Percentiles rank a stretch among this genome's conserved stretches.
These are phyloP conservation scores for Pythium monospermum DNA, from an alignment of 352 stramenopile species.

Conservation along the genomic window DNA sequence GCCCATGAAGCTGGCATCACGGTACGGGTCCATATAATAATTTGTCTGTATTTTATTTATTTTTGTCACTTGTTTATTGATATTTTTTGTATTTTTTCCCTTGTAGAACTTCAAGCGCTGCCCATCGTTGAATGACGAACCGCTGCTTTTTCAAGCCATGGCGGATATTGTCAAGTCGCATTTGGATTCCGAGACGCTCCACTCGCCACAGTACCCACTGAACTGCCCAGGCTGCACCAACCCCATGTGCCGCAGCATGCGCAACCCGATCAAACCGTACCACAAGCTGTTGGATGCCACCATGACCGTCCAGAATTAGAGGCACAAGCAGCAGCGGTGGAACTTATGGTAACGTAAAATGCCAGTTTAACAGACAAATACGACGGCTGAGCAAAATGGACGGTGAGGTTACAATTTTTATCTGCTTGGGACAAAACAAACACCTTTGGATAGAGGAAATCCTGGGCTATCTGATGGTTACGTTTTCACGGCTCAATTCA, in stretches of 20 bases:
- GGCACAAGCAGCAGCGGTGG: no score
- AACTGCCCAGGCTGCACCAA: conserved; percentile 83
- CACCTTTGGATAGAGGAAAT: no score
- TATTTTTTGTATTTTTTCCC: not conserved
- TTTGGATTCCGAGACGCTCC: conserved; percentile 69
- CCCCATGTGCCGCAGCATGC: conserved; percentile 76
- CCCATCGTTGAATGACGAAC: conserved; percentile 95
- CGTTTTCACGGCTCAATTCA: no score
- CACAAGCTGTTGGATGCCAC: conserved; percentile 25
- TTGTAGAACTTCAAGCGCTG: conserved; percentile 89
- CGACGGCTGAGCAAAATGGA: no score
- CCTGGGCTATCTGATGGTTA: no score
- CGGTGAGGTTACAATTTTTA: no score
- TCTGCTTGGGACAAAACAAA: no score
- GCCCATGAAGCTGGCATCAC: conserved; percentile 93
- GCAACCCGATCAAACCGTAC: conserved; percentile 83
- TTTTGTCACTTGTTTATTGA: no score
- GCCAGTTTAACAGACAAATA: no score
- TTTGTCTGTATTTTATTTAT: not conserved
- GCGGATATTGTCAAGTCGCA: conserved; percentile 95
- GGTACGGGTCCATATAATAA: conserved; percentile 42
- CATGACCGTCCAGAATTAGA: no score
- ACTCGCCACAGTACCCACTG: conserved; percentile 79
- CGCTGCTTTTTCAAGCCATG: conserved; percentile 94
- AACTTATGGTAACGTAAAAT: no score